phyloP scores from a whole-genome alignment of 2,329 filamentous ascomycete species.

The Davidsoniella australis region DNA sequence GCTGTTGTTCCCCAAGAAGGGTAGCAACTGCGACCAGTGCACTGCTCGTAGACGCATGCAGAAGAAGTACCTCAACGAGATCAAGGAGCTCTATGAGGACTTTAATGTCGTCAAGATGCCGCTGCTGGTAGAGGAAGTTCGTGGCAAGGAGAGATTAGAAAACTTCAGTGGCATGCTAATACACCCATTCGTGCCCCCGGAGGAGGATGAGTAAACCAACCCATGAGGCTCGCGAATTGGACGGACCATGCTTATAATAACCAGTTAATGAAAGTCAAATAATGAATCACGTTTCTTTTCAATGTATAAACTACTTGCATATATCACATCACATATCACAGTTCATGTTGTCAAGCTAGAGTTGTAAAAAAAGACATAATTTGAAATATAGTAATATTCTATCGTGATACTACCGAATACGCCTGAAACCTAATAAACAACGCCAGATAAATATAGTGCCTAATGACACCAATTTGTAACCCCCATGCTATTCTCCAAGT shows the following conservation, averaged over 20 bases:
- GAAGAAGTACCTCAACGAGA: conserved; percentile 97
- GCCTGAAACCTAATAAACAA: too few relatives aligned
- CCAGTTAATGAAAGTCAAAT: background rate
- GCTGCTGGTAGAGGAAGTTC: conserved; percentile 81
- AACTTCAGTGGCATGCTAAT: conserved; percentile 78
- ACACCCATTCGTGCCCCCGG: conserved; percentile 55
- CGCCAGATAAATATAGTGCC: too few relatives aligned
- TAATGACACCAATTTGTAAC: too few relatives aligned
- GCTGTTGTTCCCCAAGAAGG: conserved; percentile 75
- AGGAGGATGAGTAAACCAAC: conserved; percentile 14
- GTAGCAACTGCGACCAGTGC: conserved; percentile 84
- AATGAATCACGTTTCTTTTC: background rate
- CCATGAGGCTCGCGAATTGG: background rate
- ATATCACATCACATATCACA: background rate
- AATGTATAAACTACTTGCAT: background rate
- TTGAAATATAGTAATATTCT: too few relatives aligned
- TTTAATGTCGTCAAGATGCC: conserved; percentile 99
- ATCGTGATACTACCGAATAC: too few relatives aligned
- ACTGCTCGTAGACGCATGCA: conserved; percentile 94
- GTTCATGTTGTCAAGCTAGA: background rate
- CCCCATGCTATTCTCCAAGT: too few relatives aligned
- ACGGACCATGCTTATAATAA: conserved; percentile 2
- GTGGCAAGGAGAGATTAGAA: conserved; percentile 86
- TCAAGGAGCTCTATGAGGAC: conserved; percentile 85
- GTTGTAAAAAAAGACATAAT: too few relatives aligned